Conservation (phyloP, 495 filamentous ascomycete genomes). For the Aspergillus coremiiformis region DNA sequence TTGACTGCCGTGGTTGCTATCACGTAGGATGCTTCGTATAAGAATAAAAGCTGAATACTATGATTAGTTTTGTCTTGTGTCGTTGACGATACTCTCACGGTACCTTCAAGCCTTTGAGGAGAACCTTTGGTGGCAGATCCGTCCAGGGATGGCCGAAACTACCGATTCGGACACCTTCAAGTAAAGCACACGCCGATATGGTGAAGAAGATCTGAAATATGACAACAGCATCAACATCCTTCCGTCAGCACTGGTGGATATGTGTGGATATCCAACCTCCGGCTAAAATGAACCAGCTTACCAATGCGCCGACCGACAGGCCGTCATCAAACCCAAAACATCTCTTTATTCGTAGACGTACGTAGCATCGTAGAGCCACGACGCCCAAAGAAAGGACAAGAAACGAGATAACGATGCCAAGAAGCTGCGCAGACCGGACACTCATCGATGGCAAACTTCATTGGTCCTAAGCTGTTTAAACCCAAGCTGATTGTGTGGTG, state of each 20-base stretch:
- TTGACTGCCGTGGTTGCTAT: not conserved
- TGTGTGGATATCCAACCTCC: not conserved
- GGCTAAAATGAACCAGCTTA: not conserved
- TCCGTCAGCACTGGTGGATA: not conserved
- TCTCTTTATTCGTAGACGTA: not conserved
- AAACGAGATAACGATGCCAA: not conserved
- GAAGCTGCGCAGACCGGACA: not conserved
- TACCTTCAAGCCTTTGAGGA: conserved; percentile 3
- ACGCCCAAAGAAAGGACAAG: not conserved
- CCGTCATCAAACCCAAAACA: conserved; percentile 1
- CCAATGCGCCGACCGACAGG: not conserved
- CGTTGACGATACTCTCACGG: not conserved
- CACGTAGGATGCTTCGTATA: not conserved
- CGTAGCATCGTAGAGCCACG: conserved; percentile 1
- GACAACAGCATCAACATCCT: not conserved
- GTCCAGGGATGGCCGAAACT: not conserved
- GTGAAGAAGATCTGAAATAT: not conserved
- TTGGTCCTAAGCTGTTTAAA: not conserved
- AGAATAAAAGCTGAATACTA: not conserved
- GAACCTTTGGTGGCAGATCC: not conserved
- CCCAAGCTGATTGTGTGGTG: too few relatives aligned
- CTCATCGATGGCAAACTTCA: not conserved
- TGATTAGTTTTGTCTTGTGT: not conserved
- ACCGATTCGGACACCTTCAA: not conserved
- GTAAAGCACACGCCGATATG: not conserved